Conservation (phyloP, 2,329 filamentous ascomycete genomes). For the Fusarium buxicola region DNA sequence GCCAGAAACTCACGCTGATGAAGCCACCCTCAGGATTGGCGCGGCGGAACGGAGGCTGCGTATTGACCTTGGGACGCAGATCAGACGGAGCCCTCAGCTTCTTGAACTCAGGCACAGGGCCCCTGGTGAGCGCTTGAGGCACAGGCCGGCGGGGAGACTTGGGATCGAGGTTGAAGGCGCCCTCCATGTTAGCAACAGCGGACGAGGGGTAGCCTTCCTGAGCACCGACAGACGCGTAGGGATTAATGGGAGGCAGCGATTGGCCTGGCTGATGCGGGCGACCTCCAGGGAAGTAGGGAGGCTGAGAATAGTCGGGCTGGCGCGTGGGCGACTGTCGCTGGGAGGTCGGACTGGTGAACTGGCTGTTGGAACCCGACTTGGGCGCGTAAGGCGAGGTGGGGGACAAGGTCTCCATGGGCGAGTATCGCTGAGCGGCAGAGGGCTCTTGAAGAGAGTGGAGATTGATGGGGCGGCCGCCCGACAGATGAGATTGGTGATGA, state of each 20-base stretch:
- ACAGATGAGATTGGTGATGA: slow-evolving; percentile 79
- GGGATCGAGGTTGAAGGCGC: slow-evolving; percentile 67
- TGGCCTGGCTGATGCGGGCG: slow-evolving; percentile 60
- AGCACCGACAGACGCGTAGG: slow-evolving; percentile 68
- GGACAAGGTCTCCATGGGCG: slow-evolving; percentile 91
- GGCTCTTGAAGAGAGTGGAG: slow-evolving; percentile 78
- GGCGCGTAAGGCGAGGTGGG: slow-evolving; percentile 81
- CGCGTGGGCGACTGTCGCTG: slow-evolving; percentile 84
- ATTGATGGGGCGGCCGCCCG: slow-evolving; percentile 63
- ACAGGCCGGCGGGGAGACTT: slow-evolving; percentile 69
- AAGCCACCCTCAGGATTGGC: slow-evolving; percentile 98
- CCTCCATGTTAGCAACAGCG: slow-evolving; percentile 77
- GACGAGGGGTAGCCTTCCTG: slow-evolving; percentile 81
- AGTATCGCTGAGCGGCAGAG: slow-evolving; percentile 89
- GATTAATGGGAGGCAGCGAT: slow-evolving; percentile 79
- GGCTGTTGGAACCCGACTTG: slow-evolving; percentile 69
- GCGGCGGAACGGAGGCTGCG: slow-evolving; percentile 89
- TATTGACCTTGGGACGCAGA: slow-evolving; percentile 83
- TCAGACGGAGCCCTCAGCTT: slow-evolving; percentile 80
- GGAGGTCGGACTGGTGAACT: slow-evolving; percentile 64
- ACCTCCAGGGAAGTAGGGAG: slow-evolving; percentile 65
- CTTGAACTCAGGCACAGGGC: slow-evolving; percentile 87
- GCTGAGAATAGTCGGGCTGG: slow-evolving; percentile 69
- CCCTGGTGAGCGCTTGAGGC: slow-evolving; percentile 62
- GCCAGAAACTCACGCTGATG: slow-evolving; percentile 79